Conservation (phyloP, 2,329 filamentous ascomycete species). For the Gyromitra esculenta region DNA sequence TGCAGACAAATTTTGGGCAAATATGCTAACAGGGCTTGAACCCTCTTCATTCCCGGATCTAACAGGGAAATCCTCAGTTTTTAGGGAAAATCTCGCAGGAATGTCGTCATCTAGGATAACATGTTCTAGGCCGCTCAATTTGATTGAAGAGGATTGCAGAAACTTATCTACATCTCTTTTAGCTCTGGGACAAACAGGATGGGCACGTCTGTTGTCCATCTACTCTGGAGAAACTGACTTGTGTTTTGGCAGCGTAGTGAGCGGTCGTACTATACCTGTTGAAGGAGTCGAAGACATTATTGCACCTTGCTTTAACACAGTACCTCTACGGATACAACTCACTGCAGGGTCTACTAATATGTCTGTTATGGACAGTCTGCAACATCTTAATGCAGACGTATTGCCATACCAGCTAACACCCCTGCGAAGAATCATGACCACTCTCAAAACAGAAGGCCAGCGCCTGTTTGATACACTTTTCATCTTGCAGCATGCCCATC, state of each 20-base stretch:
- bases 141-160: slow-evolving; percentile 66
- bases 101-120: slow-evolving; percentile 50
- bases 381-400: slow-evolving; percentile 70
- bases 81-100: slow-evolving; percentile 46
- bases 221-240: slow-evolving; percentile 71
- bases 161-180: slow-evolving; percentile 71
- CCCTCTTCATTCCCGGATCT: slow-evolving; percentile 60
- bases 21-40: slow-evolving; percentile 66
- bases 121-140: slow-evolving; percentile 60
- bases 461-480: slow-evolving; percentile 82
- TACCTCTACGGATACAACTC: slow-evolving; percentile 74
- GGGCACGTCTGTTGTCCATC: slow-evolving; percentile 72
- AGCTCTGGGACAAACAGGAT: slow-evolving; percentile 75
- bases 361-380: slow-evolving; percentile 70
- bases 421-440: slow-evolving; percentile 74
- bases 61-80: slow-evolving; percentile 55
- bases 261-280: slow-evolving; percentile 75
- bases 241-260: slow-evolving; percentile 88
- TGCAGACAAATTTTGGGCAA: slow-evolving; percentile 73
- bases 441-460: slow-evolving; percentile 62
- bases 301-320: slow-evolving; percentile 92
- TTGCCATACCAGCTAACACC: slow-evolving; percentile 78
- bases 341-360: slow-evolving; percentile 64
- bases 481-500: slow-evolving; percentile 74
- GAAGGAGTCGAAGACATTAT: slow-evolving; percentile 75